A percentile compares a stretch with the other conserved stretches of the same genome.
Conservation (phyloP, 2,329 filamentous ascomycete genomes). For the Fusarium poae region DNA sequence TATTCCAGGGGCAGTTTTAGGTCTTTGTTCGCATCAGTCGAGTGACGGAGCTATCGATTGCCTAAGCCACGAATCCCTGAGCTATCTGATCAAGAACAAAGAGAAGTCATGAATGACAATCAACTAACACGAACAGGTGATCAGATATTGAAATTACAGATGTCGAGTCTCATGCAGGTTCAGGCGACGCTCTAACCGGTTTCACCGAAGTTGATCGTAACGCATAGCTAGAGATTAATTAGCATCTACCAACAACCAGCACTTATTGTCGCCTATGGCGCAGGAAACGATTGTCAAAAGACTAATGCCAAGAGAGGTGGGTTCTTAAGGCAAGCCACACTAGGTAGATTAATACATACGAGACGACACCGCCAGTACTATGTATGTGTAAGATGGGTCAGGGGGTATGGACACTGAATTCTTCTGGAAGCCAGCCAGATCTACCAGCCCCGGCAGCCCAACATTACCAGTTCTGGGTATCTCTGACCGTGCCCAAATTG, state of each 20-base stretch:
- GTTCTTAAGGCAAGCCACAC: slow-evolving; percentile 49
- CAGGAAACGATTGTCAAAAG: slow-evolving; percentile 29
- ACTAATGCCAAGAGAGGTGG: slow-evolving; percentile 39
- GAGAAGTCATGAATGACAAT: slow-evolving; percentile 9
- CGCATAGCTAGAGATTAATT: slow-evolving; percentile 47
- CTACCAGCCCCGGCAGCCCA: slow-evolving; percentile 41
- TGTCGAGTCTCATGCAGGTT: slow-evolving; percentile 28
- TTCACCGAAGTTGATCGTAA: slow-evolving; percentile 46
- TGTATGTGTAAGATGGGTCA: slow-evolving; percentile 26
- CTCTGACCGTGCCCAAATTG: slow-evolving; percentile 46
- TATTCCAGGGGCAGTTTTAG: slow-evolving; percentile 9
- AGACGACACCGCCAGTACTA: slow-evolving; percentile 41
- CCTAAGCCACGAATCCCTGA: slow-evolving; percentile 23
- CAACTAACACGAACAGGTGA: slow-evolving; percentile 34
- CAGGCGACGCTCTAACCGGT: slow-evolving; percentile 40
- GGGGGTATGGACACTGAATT: slow-evolving; percentile 35
- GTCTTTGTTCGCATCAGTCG: slow-evolving; percentile 25
- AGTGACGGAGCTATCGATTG: slow-evolving; percentile 33
- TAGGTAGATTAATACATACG: slow-evolving; percentile 9
- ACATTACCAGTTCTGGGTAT: slow-evolving; percentile 37
- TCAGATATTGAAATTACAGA: slow-evolving; percentile 41
- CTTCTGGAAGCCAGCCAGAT: slow-evolving; percentile 48
- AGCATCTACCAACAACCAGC: slow-evolving; percentile 31
- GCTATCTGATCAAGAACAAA: slow-evolving; percentile 31
- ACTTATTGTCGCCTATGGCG: slow-evolving; percentile 30